Evolutionary conservation across 257 asterid species (phyloP).

Genomic region (Solanum gandarillasii): DNA sequence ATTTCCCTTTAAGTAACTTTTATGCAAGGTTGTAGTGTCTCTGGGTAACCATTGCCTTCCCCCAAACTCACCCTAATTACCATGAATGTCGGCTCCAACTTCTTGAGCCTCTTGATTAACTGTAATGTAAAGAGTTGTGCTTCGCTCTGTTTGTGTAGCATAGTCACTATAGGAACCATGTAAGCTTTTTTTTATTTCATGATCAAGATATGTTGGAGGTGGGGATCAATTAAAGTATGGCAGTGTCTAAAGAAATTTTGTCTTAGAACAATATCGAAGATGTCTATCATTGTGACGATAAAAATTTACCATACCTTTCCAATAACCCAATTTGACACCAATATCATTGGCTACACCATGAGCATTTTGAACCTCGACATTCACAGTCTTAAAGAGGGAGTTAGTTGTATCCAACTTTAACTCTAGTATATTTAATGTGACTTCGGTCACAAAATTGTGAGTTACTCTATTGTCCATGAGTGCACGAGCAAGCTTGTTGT

Average conservation of each 20-base stretch:
- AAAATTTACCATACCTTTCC: not conserved
- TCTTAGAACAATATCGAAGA: not conserved
- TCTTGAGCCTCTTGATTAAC: not conserved
- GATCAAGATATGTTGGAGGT: not conserved
- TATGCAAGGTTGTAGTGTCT: not conserved
- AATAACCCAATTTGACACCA: not conserved
- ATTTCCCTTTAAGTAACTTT: not conserved
- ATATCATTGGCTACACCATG: not conserved
- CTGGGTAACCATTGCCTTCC: not conserved
- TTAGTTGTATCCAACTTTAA: not conserved
- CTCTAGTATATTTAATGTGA: not conserved
- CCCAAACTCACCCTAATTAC: not conserved
- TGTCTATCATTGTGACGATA: not conserved
- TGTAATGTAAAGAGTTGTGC: not conserved
- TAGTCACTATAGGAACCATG: not conserved
- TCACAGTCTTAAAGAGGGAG: not conserved
- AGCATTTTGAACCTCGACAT: not conserved
- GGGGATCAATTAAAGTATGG: not conserved
- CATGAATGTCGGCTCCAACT: not conserved
- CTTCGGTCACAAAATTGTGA: not conserved
- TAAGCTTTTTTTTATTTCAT: not conserved
- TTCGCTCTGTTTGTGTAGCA: not conserved
- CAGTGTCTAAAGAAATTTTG: not conserved
- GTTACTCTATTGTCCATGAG: not conserved
- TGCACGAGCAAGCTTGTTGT: not conserved